Evolutionary conservation across 2,329 filamentous ascomycete species (phyloP), one percentile per base, ranked within the genome.

Genomic region (Penicillium sumatraense): DNA sequence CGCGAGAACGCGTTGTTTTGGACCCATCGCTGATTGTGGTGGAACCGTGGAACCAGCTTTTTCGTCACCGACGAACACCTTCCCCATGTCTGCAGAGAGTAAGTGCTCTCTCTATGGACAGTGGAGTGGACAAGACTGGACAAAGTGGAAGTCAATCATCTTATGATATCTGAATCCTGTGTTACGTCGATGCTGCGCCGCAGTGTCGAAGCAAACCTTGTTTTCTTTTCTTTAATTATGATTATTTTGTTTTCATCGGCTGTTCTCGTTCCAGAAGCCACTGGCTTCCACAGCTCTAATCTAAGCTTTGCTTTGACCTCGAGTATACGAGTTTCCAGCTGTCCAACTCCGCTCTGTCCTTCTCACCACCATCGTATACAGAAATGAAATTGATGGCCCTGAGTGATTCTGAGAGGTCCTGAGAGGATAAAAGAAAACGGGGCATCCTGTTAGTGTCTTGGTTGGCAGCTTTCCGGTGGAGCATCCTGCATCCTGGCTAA

Each of bases 391-490:
- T 38, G 5, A 49, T 21, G 26, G 29, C 24, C 40, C 44, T 45
- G 29, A 31, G 11, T 14, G 5, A 27, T 10, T 10, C n/a, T n/a
- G n/a, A n/a, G n/a, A n/a, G n/a, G 47, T 49, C 54, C 50, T 29
- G 41, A 26, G 9, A 27, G n/a, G 18, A 16, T 14, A 46, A 33
- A 27, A 9, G 18, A 16, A n/a, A 46, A 33, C 16, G 48, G 27
- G n/a, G 38, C 47, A 51, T 56, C 31, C 46, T 29, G 60, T 59
- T 62, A 59, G 60, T 59, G 60, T 61, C 59, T 58, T 62, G 56
- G 56, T 51, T 69, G 66, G 66, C 61, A 70, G 68, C 65, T 71
- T 42, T 41, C 38, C 26, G 48, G 69, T 72, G 69, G 69, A 67
- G 60, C 60, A 57, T 52, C 50, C 26, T 51, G 61, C 59, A 50